phyloP scores from a whole-genome alignment of 805 yeast species.

The Saccharomycopsis sp. region DNA sequence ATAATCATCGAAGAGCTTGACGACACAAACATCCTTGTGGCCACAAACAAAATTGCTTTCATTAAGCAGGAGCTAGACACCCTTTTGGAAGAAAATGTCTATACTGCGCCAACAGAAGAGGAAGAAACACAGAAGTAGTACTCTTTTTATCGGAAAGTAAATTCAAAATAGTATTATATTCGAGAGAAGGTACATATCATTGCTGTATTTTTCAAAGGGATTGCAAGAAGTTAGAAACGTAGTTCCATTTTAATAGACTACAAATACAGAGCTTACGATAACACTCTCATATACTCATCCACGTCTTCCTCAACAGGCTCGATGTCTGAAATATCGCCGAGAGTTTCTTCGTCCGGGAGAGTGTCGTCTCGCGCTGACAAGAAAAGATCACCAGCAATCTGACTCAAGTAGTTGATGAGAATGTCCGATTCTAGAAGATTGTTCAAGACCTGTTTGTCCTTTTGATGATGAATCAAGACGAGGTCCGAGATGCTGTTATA shows the following conservation, averaged over 20 bases:
- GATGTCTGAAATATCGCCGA: neutral
- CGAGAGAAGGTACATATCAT: no score
- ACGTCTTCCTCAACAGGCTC: slow-evolving; percentile 1
- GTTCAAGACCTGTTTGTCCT: slow-evolving; percentile 9
- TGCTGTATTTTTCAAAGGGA: no score
- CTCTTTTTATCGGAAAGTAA: neutral
- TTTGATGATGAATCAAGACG: slow-evolving; percentile 1
- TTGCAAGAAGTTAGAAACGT: no score
- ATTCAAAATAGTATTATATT: no score
- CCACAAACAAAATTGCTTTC: slow-evolving; percentile 64
- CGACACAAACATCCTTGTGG: slow-evolving; percentile 82
- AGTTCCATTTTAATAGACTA: no score
- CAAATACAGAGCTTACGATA: neutral
- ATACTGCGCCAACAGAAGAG: slow-evolving; percentile 51
- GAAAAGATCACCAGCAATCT: slow-evolving; percentile 8
- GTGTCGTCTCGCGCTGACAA: neutral
- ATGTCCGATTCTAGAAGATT: slow-evolving; percentile 14
- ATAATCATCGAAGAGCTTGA: slow-evolving; percentile 78
- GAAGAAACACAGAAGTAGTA: slow-evolving; percentile 24
- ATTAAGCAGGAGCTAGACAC: slow-evolving; percentile 73
- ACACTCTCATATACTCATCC: neutral
- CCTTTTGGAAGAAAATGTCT: slow-evolving; percentile 74
- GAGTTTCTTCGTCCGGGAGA: neutral
- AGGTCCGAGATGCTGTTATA: slow-evolving; percentile 15
- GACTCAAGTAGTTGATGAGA: slow-evolving; percentile 12